A percentile compares a stretch with the other conserved stretches of the same genome.
Conservation (phyloP, 805 yeast species). For the Tetrapisispora fleetii region DNA sequence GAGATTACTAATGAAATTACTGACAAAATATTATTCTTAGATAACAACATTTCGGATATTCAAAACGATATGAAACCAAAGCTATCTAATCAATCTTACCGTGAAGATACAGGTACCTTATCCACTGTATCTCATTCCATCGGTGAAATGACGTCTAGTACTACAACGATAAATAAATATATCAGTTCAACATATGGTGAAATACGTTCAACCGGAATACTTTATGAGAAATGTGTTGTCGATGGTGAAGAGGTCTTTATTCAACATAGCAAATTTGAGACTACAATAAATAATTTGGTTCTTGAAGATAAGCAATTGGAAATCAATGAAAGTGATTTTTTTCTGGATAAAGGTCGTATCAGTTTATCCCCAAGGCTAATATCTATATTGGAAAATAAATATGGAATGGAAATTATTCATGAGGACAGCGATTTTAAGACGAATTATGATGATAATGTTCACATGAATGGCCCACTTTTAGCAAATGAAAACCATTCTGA, state of each 20-base stretch:
- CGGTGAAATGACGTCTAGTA: background rate
- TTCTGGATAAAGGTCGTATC: conserved; percentile 9
- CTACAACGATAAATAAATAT: background rate
- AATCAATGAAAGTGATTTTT: conserved; percentile 10
- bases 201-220: conserved; percentile 10
- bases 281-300: conserved; percentile 3
- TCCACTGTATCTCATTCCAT: background rate
- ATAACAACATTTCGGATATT: background rate
- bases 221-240: conserved; percentile 17
- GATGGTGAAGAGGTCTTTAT: conserved; percentile 19
- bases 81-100: too few species aligned
- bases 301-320: conserved; percentile 6
- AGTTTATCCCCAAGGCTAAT: conserved; percentile 12
- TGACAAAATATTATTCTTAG: too few species aligned
- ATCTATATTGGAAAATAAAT: conserved; percentile 7
- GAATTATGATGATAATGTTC: background rate
- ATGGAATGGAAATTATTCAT: conserved; percentile 1
- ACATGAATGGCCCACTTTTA: background rate
- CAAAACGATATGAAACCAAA: too few species aligned
- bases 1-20: background rate
- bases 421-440: background rate
- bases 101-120: too few species aligned
- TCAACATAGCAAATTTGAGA: conserved; percentile 12
- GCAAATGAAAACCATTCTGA: background rate
- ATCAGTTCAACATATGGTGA: conserved; percentile 13